These are phyloP conservation scores for Xylariaceae sp. DNA, from an alignment of 2,329 filamentous ascomycete species.

Conservation along the genomic window DNA sequence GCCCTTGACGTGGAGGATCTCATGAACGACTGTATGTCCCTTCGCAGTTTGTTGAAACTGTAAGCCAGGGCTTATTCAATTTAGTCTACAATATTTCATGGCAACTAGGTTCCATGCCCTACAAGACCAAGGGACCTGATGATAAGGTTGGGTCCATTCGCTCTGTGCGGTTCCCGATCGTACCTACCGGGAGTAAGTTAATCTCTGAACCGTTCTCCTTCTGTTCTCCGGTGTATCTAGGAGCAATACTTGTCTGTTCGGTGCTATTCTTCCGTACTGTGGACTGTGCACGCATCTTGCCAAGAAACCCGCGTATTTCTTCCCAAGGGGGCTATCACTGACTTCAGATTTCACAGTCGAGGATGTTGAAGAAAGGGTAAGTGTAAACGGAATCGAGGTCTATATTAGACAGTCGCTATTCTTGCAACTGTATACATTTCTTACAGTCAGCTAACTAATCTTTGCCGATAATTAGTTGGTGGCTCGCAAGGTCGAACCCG, in stretches of 20 bases:
- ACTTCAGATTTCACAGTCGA: not conserved
- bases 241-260: no score
- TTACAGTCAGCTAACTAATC: not conserved
- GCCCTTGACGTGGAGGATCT: conserved; percentile 4
- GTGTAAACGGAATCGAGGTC: not conserved
- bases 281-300: no score
- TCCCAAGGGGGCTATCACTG: not conserved
- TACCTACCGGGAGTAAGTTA: conserved; percentile 6
- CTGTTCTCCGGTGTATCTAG: no score
- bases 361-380: conserved; percentile 14
- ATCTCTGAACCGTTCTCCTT: not conserved
- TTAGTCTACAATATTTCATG: conserved; percentile 13
- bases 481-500: not conserved
- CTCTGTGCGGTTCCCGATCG: conserved; percentile 5
- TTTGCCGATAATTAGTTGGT: not conserved
- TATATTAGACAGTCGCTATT: no score
- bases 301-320: no score
- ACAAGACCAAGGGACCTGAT: conserved; percentile 11
- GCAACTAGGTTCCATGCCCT: conserved; percentile 6
- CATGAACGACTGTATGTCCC: conserved; percentile 10
- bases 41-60: not conserved
- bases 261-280: no score
- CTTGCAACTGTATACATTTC: no score
- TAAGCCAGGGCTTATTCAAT: not conserved
- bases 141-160: conserved; percentile 11